Percentiles rank a stretch among this genome's conserved stretches.
Conservation (phyloP, 495 filamentous ascomycete species). For the Annulohypoxylon nitens region DNA sequence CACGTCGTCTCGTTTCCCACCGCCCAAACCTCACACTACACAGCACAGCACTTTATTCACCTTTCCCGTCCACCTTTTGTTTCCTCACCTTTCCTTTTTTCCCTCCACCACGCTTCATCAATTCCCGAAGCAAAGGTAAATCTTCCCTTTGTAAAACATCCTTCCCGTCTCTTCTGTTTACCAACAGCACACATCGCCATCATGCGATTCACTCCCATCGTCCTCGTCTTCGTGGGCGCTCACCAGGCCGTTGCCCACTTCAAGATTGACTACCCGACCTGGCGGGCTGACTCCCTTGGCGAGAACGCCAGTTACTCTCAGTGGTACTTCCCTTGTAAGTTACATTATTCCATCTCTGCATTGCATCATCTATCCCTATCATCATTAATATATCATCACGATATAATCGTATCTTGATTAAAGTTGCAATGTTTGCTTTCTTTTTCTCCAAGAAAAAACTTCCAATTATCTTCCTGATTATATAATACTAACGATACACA, state of each 20-base stretch:
- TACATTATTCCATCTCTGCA: slow-evolving; percentile 9
- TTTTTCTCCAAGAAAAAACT: neutral
- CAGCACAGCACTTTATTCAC: neutral
- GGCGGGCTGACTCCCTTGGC: slow-evolving; percentile 66
- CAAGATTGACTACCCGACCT: slow-evolving; percentile 66
- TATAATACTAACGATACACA: slow-evolving; percentile 46
- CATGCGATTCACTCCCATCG: slow-evolving; percentile 47
- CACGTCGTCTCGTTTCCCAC: neutral
- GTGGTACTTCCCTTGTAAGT: slow-evolving; percentile 70
- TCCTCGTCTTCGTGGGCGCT: slow-evolving; percentile 52
- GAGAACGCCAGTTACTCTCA: slow-evolving; percentile 59
- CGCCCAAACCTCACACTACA: neutral
- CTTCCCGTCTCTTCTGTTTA: neutral
- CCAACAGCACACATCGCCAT: slow-evolving; percentile 24
- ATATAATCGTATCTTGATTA: neutral
- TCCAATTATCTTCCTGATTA: neutral
- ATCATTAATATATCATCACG: neutral
- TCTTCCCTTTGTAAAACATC: neutral
- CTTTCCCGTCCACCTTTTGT: slow-evolving; percentile 5
- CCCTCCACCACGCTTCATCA: neutral
- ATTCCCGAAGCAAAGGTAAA: neutral
- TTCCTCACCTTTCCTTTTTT: neutral
- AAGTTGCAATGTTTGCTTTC: neutral
- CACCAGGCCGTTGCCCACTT: slow-evolving; percentile 68
- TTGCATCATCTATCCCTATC: neutral